Evolutionary conservation across 495 filamentous ascomycete species (phyloP).

Genomic region (Aspergillus baeticus): DNA sequence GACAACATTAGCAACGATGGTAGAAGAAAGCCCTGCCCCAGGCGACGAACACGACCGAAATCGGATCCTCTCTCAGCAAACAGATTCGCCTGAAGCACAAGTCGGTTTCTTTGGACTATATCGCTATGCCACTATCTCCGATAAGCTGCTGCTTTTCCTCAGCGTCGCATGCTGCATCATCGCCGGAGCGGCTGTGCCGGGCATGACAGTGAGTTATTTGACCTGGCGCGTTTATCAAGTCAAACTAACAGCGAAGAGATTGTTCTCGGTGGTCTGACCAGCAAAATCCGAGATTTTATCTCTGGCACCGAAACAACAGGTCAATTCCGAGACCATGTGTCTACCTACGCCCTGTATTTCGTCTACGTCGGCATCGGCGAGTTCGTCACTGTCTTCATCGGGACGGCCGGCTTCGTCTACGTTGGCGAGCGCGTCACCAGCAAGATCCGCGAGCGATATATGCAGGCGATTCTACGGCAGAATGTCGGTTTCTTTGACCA

Average conservation of each 20-base stretch:
- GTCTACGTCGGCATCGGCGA: slow-evolving; percentile 84
- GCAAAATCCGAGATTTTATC: background rate
- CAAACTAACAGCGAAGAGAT: background rate
- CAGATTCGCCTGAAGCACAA: background rate
- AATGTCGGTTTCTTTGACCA: slow-evolving; percentile 94
- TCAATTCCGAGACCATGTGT: background rate
- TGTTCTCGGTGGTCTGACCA: background rate
- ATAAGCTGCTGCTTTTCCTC: background rate
- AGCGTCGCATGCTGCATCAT: background rate
- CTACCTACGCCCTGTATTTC: slow-evolving; percentile 71
- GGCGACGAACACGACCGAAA: background rate
- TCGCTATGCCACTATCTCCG: background rate
- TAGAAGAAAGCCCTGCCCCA: background rate
- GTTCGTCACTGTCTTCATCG: slow-evolving; percentile 74
- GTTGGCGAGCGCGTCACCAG: slow-evolving; percentile 82
- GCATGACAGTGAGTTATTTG: background rate
- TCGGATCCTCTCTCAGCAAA: background rate
- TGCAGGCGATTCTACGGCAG: slow-evolving; percentile 78
- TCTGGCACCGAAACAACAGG: background rate
- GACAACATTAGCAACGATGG: background rate
- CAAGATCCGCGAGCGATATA: slow-evolving; percentile 80
- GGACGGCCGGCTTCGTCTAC: slow-evolving; percentile 88
- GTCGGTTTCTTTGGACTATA: background rate
- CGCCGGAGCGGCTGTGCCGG: background rate
- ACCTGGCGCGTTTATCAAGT: background rate